Evolutionary conservation across 2,329 filamentous ascomycete species (phyloP), one percentile per base, ranked within the genome.

Genomic region (Fusarium veterinarium): DNA sequence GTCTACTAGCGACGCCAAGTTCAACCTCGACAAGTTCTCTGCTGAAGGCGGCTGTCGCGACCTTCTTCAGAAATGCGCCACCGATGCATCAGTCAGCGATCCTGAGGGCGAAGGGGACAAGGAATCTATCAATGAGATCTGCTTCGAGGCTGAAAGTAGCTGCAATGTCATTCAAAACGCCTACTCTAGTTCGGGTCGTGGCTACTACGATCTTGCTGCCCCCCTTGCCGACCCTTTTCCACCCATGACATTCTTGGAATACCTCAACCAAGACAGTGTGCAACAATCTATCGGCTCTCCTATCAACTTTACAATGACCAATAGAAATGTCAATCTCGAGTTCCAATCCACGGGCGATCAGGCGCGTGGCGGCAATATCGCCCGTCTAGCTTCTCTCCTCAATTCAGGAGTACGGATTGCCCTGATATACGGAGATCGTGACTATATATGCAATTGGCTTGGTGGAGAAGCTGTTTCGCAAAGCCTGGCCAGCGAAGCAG

Each of bases 401-500:
- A 84, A 88, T 25, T 85, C 83, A 4, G 91, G 90, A 19, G 87
- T 94, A 23, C 90, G 90, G 16, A 88, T 96, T 20, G 91, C 91
- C 10, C 82, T 96, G 66, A 87, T 95, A 61, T 93, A 95, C 78
- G 89, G 89, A 31, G 89, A 91, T 76, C 81, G 88, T 67, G 89
- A 91, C 79, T 91, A 89, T 76, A 86, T 89, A 67, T 91, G 89
- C 79, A 91, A 91, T 79, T 91, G 91, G 81, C 84, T 91, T 72
- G 93, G 94, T n/a, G 93, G 93, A 40, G 88, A 96, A 80, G 90
- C 91, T 4, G 86, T 93, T 45, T 93, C 91, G 6, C 84, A 94
- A 7, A 86, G 86, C 10, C 83, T 94, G 1, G 86, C 90, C 44
- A 83, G 85, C 16, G 81, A 85, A 51, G 81, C 86, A 31, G 82